These are phyloP conservation scores for Ganoderma sinense DNA, from an alignment of 1,284 basidiomycete genomes.

Conservation along the genomic window DNA sequence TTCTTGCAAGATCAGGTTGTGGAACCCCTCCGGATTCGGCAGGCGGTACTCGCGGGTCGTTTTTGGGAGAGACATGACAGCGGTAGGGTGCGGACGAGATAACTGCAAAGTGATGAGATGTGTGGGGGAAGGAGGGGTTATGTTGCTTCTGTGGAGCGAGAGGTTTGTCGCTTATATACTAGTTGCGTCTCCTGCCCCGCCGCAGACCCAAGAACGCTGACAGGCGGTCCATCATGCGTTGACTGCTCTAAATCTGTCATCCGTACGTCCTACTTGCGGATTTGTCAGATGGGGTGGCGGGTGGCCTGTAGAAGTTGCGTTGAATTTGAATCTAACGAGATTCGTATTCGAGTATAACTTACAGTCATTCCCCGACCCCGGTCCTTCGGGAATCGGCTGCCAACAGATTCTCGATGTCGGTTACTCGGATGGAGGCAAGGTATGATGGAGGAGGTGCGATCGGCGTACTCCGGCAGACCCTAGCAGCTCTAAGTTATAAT, in stretches of 20 bases:
- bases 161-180: neutral
- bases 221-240: neutral
- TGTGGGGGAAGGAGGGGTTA: neutral
- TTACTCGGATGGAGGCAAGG: too few relatives aligned
- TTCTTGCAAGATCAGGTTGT: slow-evolving; percentile 44
- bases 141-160: neutral
- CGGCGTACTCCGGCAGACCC: too few relatives aligned
- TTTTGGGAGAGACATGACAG: slow-evolving; percentile 37
- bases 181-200: neutral
- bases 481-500: too few relatives aligned
- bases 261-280: neutral
- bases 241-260: neutral
- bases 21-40: slow-evolving; percentile 37
- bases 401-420: too few relatives aligned
- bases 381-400: too few relatives aligned
- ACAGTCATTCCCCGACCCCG: too few relatives aligned
- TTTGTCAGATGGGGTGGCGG: neutral
- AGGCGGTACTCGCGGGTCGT: slow-evolving; percentile 44
- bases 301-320: neutral
- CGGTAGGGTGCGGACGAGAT: neutral
- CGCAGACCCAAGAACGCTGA: neutral
- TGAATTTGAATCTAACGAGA: too few relatives aligned
- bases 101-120: neutral
- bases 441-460: too few relatives aligned
- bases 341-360: too few relatives aligned